These are phyloP conservation scores for Veloboletus limbatus DNA, from an alignment of 1,284 basidiomycete species.

Conservation along the genomic window DNA sequence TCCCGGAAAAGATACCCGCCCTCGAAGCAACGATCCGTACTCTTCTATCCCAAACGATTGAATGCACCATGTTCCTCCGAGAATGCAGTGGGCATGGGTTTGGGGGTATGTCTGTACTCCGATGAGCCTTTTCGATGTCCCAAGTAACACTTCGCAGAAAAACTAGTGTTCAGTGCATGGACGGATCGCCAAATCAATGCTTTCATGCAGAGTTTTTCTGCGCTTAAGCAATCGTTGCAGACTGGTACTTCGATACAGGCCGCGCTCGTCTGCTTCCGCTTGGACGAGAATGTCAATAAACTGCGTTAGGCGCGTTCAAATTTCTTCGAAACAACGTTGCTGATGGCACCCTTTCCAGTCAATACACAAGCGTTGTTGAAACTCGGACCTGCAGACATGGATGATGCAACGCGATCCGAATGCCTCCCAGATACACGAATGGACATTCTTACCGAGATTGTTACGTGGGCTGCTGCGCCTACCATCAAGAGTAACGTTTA, in stretches of 20 bases:
- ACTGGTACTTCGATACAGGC: constrained; percentile 23
- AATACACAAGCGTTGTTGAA: constrained; percentile 21
- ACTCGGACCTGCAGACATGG: constrained; percentile 31
- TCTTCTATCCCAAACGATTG: constrained; percentile 32
- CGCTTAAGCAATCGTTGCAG: constrained; percentile 27
- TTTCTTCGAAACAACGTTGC: neutral
- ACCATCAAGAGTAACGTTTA: constrained; percentile 23
- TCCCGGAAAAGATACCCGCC: constrained; percentile 28
- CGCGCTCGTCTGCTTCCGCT: constrained; percentile 28
- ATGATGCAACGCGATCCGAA: constrained; percentile 22
- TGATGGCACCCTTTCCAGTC: constrained; percentile 18
- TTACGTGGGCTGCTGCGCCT: constrained; percentile 25
- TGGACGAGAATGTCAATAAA: constrained; percentile 29
- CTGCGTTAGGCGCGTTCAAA: constrained; percentile 17
- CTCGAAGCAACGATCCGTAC: constrained; percentile 29
- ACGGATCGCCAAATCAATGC: constrained; percentile 21
- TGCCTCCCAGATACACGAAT: constrained; percentile 33
- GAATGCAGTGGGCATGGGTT: constrained; percentile 35
- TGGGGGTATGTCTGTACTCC: constrained; percentile 17
- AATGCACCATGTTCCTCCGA: constrained; percentile 35
- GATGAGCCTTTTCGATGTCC: neutral
- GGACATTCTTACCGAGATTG: constrained; percentile 28
- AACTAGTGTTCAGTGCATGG: constrained; percentile 15
- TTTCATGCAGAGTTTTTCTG: constrained; percentile 25
- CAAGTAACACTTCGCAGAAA: constrained; percentile 11